Conservation (phyloP, 192 early-diverging fungal genomes). For the Entophlyctis luteolus region DNA sequence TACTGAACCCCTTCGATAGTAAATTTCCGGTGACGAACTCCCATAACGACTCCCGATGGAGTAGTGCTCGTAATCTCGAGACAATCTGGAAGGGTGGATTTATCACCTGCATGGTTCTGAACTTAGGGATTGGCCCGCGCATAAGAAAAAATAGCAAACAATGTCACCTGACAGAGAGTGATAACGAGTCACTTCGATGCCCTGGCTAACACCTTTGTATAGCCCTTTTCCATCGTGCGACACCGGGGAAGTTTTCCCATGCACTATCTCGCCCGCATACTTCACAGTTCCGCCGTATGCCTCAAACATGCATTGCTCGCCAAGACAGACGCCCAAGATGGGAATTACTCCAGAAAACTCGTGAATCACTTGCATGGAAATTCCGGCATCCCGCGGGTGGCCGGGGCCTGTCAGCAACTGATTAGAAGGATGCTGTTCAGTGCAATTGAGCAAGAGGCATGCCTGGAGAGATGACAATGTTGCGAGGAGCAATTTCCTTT, state of each 20-base stretch:
- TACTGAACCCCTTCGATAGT: constrained; percentile 96
- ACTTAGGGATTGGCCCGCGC: neutral
- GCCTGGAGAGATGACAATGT: constrained; percentile 90
- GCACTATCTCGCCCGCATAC: constrained; percentile 93
- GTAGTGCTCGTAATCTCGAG: constrained; percentile 85
- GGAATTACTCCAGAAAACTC: constrained; percentile 93
- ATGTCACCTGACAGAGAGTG: constrained; percentile 80
- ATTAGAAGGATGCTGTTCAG: too few relatives aligned
- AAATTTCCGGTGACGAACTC: constrained; percentile 81
- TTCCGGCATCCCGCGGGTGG: constrained; percentile 84
- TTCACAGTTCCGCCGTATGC: constrained; percentile 88
- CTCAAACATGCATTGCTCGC: constrained; percentile 97
- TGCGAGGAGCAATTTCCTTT: constrained; percentile 75
- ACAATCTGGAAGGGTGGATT: constrained; percentile 67
- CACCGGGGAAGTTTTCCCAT: constrained; percentile 92
- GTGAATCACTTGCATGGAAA: constrained; percentile 81
- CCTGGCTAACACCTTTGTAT: constrained; percentile 78
- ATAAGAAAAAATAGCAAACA: neutral
- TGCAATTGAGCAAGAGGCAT: too few relatives aligned
- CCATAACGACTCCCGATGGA: constrained; percentile 89
- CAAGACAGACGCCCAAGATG: constrained; percentile 94
- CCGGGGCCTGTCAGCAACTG: constrained; percentile 79
- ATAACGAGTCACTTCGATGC: constrained; percentile 87
- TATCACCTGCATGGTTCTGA: constrained; percentile 47
- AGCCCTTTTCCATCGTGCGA: constrained; percentile 87